A percentile compares a stretch with the other conserved stretches of the same genome.
Evolutionary conservation across 2,329 filamentous ascomycete species (phyloP).

Genomic region (Trichoderma sp.): DNA sequence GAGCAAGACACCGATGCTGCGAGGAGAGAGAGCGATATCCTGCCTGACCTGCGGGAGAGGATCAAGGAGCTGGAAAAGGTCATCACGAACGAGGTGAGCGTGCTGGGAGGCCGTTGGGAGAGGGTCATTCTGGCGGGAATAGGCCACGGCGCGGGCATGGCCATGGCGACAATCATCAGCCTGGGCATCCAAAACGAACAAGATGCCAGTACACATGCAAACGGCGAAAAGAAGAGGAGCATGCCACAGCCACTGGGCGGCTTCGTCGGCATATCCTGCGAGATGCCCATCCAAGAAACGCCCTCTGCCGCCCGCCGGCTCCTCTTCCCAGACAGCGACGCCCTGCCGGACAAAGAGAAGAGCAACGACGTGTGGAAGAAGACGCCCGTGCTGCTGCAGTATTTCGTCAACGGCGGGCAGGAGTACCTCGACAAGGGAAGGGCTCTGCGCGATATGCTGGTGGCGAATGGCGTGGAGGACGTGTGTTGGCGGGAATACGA

Average conservation of each 20-base stretch:
- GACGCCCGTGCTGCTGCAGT: slow-evolving; percentile 21
- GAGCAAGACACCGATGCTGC: background rate
- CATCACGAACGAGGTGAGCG: slow-evolving; percentile 1
- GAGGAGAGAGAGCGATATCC: background rate
- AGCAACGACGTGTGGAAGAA: background rate
- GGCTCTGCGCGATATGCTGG: background rate
- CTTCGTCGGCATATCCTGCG: slow-evolving; percentile 16
- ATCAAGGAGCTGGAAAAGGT: slow-evolving; percentile 5
- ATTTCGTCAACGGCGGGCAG: background rate
- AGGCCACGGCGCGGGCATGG: slow-evolving; percentile 19
- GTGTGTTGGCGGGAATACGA: slow-evolving; percentile 18
- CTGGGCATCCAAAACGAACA: background rate
- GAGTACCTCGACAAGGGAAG: background rate
- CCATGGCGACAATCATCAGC: background rate
- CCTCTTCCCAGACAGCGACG: background rate
- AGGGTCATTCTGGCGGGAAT: slow-evolving; percentile 18
- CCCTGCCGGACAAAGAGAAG: background rate
- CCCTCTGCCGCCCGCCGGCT: background rate
- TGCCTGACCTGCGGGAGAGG: background rate
- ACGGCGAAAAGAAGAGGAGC: too few species aligned
- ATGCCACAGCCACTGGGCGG: slow-evolving; percentile 1
- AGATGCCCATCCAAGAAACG: background rate
- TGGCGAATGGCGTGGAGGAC: background rate
- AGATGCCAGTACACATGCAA: background rate
- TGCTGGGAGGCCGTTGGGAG: slow-evolving; percentile 20